Conservation (phyloP, 352 stramenopile species). For the Phytophthora tentaculata region DNA sequence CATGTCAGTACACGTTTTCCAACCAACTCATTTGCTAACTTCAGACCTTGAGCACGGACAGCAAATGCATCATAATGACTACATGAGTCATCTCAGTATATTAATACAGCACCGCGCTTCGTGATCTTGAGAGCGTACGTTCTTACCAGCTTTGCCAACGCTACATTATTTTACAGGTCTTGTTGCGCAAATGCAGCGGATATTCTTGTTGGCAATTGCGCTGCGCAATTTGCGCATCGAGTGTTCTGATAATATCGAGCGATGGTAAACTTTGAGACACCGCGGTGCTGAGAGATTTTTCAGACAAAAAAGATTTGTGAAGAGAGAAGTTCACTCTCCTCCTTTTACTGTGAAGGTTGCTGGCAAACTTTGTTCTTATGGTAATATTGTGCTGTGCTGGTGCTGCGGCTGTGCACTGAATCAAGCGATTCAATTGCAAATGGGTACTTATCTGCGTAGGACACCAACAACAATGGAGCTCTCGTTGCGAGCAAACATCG, state of each 20-base stretch:
- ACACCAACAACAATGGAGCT: conserved; percentile 21
- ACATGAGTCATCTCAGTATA: not conserved
- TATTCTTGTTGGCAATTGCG: not conserved
- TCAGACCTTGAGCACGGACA: conserved; percentile 2
- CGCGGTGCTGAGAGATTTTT: not conserved
- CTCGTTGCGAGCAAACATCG: not conserved
- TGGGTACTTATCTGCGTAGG: conserved; percentile 1
- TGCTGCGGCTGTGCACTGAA: conserved; percentile 18
- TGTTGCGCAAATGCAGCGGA: not conserved
- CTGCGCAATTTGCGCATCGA: no score
- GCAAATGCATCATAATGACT: conserved; percentile 11
- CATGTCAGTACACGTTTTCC: conserved; percentile 20
- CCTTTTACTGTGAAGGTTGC: conserved; percentile 1
- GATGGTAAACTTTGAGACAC: not conserved
- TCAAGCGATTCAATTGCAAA: conserved; percentile 4
- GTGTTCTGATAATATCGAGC: not conserved
- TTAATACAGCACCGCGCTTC: not conserved
- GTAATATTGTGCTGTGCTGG: not conserved
- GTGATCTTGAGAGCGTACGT: no score
- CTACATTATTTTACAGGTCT: no score
- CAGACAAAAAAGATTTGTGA: not conserved
- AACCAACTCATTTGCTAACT: not conserved
- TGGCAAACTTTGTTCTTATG: conserved; percentile 2
- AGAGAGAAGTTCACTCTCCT: no score
- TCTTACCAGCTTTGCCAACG: not conserved